These are phyloP conservation scores for Dendrobium nobile DNA, from an alignment of 106 monocot genomes.

Conservation along the genomic window DNA sequence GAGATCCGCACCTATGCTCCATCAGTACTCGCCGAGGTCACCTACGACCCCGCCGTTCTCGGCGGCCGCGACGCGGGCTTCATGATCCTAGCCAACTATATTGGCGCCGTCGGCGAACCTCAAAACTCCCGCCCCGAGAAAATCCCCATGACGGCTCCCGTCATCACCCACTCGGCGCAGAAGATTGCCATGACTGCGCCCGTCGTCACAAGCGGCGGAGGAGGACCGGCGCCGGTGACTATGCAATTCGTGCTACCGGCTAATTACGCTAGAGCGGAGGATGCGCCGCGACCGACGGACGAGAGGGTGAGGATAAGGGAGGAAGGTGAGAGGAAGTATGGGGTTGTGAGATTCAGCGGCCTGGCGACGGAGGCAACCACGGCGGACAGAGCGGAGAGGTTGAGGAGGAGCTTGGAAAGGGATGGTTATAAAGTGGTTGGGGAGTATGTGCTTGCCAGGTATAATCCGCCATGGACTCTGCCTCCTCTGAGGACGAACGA, in stretches of 20 bases:
- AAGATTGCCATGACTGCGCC: constrained; percentile 33
- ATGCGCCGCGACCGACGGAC: constrained; percentile 75
- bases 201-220: constrained; percentile 17
- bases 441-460: constrained; percentile 60
- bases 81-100: constrained; percentile 84
- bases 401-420: constrained; percentile 61
- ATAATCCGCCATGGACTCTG: constrained; percentile 92
- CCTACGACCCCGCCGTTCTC: constrained; percentile 58
- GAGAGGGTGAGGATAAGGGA: constrained; percentile 70
- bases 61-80: constrained; percentile 80
- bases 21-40: constrained; percentile 71
- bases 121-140: constrained; percentile 63
- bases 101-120: constrained; percentile 79
- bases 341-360: constrained; percentile 68
- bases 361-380: constrained; percentile 49
- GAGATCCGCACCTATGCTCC: constrained; percentile 75
- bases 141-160: constrained; percentile 72
- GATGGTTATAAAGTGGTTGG: constrained; percentile 54
- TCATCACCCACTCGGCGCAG: constrained; percentile 31
- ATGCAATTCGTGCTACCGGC: constrained; percentile 87
- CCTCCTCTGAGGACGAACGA: constrained; percentile 86
- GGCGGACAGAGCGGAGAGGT: constrained; percentile 46
- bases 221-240: constrained; percentile 22
- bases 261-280: constrained; percentile 61
- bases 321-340: constrained; percentile 74